Base-by-base conservation (phyloP, 164 flowering plant genomes). In the Tinospora cordifolia region DNA sequence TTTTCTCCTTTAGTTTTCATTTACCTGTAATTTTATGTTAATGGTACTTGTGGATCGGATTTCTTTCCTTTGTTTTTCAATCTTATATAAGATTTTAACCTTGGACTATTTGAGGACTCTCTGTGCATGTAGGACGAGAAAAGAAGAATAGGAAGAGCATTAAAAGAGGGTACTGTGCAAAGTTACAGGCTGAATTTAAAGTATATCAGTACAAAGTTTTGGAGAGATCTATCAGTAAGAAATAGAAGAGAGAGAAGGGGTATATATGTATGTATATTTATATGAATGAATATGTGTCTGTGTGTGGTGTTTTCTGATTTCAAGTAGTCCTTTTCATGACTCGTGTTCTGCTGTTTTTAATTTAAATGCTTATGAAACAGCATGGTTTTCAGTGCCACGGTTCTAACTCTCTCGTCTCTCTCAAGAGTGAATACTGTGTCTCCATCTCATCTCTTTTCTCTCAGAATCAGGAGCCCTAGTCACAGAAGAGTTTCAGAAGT, bases 371-470 rank as follows among this genome's bases (percentile, higher is more conserved):
- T 60, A 36, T 78, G 63, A 41, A 74, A 67, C 68, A 63, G 74
- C 89, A 87, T 87, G 86, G 77, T 87, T 87, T 87, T 87, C 91
- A 87, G 89, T 87, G 89, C 91, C 88, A 81, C 47, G 70, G 83
- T 76, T 80, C 82, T 66, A 77, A 70, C 76, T 74, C 81, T 66
- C 69, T 78, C 76, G 86, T 83, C 86, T 41, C 82, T 79, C 83
- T 80, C 88, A 78, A 27, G 46, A 34, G 63, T 69, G 62, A 68
- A 36, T 38, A 40, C 58, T 67, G 44, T 70, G 46, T 58, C 62
- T 60, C 25, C 46, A 26, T 75, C 73, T 62, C 71, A 17, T 69
- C 65, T 65, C 62, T 57, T 49, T 15, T 68, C 71, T 46, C 51
- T 44, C 41, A 62, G 60, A 46, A 26, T 73, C 67, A 39, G 58